phyloP scores from a whole-genome alignment of 306 rosid species.

The Clitoria ternatea region DNA sequence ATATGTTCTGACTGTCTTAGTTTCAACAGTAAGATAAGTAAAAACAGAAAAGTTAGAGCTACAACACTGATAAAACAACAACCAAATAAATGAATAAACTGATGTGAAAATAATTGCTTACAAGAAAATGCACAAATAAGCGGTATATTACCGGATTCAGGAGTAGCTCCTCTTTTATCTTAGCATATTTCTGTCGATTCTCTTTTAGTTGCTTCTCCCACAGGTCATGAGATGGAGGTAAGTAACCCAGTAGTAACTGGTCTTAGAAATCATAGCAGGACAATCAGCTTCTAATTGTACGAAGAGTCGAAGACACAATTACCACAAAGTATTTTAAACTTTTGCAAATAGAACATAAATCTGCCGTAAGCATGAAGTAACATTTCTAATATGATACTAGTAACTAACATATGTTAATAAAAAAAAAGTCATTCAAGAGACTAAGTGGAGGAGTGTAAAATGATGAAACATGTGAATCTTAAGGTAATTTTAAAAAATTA shows the following conservation, averaged over 20 bases:
- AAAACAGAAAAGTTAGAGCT: conserved; percentile 21
- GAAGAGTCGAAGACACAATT: conserved; percentile 24
- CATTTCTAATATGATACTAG: background rate
- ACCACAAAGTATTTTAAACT: conserved; percentile 8
- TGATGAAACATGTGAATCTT: no score
- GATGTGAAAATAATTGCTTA: conserved; percentile 14
- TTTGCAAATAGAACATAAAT: background rate
- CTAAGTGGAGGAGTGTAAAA: no score
- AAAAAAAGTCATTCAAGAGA: no score
- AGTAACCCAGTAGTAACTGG: conserved; percentile 78
- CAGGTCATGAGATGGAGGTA: conserved; percentile 58
- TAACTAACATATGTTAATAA: background rate
- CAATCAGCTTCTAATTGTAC: conserved; percentile 32
- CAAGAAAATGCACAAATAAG: conserved; percentile 10
- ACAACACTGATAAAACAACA: background rate
- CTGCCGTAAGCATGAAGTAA: no score
- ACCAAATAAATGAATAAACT: background rate
- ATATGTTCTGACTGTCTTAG: conserved; percentile 64
- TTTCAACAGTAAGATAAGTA: conserved; percentile 45
- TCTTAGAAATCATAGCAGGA: conserved; percentile 33
- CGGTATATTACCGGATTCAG: conserved; percentile 61
- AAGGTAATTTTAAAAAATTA: no score
- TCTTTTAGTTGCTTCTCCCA: conserved; percentile 62
- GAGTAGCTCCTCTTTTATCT: conserved; percentile 71
- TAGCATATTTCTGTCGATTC: conserved; percentile 53